Base-by-base conservation (phyloP, 805 yeast species). In the Candida mattraensis region DNA sequence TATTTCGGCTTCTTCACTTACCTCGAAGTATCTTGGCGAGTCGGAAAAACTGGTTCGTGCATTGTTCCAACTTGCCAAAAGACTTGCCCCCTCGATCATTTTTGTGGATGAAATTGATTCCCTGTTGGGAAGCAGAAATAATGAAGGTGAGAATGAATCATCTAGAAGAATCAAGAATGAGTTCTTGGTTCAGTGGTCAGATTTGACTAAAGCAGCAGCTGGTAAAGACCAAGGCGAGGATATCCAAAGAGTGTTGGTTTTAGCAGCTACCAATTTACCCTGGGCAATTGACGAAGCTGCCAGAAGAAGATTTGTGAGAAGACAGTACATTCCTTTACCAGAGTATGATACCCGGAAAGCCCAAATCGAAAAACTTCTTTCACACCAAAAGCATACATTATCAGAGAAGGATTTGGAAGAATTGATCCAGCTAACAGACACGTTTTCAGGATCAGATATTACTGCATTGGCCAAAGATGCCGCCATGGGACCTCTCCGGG, bases 251-350 rank as follows among this genome's bases (percentile, higher is more conserved):
- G 98, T 91, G 3, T 67, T 93, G 24, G 94, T 91, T 3, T 64
- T 93, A 25, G 98, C 96, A 0, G 97, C 98, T 1, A 91, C 98
- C 0, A 93, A 91, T 58, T 59, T 91, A 43, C 99, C 99, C 0
- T 91, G 99, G 99, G 83, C 87, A 2, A 88, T 86, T 42, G 99
- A 91, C 60, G 98, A 93, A 54, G 97, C 97, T 2, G 97, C 98
- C 1, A 70, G 97, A 52, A 74, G 98, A 58, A 71, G 98, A 44
- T 91, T 91, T 62, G 95, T 87, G 5, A 76, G 94, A 51, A 69
- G 97, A 33, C 94, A 87, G 54, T 89, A 93, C 61, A 89, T 93
- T 36, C 98, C 98, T 4, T 66, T 93, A 29, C 98, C 99, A 0
- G 98, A 89, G 55, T 74, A 68, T 16, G 89, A 83, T 47, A 87